Evolutionary conservation across 768 basidiomycete genomes (phyloP).

Genomic region (Gymnopilus junonius): DNA sequence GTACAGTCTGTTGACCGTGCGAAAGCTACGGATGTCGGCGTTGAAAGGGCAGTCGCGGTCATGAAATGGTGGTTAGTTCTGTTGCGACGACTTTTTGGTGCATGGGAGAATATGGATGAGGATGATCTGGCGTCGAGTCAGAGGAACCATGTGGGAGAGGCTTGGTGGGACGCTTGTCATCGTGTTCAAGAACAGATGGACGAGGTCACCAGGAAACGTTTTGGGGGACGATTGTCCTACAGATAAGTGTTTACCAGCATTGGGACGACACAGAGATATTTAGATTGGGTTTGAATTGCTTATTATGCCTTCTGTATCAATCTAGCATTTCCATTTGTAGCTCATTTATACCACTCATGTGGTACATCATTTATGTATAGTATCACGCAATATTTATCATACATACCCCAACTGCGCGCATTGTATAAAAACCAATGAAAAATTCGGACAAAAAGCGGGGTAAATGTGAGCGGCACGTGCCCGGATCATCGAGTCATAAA

Average conservation of each 20-base stretch:
- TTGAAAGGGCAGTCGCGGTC: constrained; percentile 71
- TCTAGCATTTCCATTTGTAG: not conserved
- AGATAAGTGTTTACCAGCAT: not conserved
- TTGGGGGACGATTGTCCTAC: constrained; percentile 68
- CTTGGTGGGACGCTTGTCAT: constrained; percentile 85
- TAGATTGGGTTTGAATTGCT: too few species aligned
- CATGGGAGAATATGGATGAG: constrained; percentile 51
- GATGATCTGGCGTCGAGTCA: constrained; percentile 37
- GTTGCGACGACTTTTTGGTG: constrained; percentile 65
- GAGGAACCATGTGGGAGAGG: constrained; percentile 54
- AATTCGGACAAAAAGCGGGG: too few species aligned
- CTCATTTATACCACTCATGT: not conserved
- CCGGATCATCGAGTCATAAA: not conserved
- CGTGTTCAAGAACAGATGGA: constrained; percentile 73
- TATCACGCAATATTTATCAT: too few species aligned
- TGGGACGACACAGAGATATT: too few species aligned
- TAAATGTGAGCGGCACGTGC: too few species aligned
- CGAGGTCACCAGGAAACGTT: constrained; percentile 62
- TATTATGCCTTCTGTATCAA: not conserved
- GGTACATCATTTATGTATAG: not conserved
- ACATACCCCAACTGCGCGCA: too few species aligned
- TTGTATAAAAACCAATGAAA: too few species aligned
- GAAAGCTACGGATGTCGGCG: constrained; percentile 57
- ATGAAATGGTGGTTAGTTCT: constrained; percentile 86
- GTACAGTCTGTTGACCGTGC: constrained; percentile 64